Evolutionary conservation across 2,329 filamentous ascomycete genomes (phyloP).

Genomic region (Colletotrichum acutatum): DNA sequence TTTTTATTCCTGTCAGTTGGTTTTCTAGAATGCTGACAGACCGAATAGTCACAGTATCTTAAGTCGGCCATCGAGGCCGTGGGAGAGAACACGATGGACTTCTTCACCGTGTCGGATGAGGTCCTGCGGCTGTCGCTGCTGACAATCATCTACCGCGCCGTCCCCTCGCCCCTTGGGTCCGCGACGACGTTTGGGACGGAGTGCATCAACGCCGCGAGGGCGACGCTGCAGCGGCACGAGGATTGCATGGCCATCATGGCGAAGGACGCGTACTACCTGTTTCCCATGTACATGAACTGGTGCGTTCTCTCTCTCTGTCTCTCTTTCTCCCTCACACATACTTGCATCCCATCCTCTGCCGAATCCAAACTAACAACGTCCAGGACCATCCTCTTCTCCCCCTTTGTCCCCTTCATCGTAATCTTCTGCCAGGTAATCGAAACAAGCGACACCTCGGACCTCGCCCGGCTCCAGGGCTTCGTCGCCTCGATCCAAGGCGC

Average conservation of each 20-base stretch:
- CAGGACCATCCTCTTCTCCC: slow-evolving; percentile 60
- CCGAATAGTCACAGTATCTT: slow-evolving; percentile 33
- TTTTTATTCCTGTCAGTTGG: no score
- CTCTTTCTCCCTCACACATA: no score
- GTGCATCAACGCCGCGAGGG: slow-evolving; percentile 54
- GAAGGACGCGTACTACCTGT: slow-evolving; percentile 49
- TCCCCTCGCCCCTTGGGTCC: slow-evolving; percentile 42
- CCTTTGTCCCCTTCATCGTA: slow-evolving; percentile 64
- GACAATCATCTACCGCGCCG: slow-evolving; percentile 55
- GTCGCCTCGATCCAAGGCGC: slow-evolving; percentile 61
- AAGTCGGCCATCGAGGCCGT: slow-evolving; percentile 27
- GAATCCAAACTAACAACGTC: not conserved
- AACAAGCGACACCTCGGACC: slow-evolving; percentile 53
- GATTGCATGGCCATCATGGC: slow-evolving; percentile 53
- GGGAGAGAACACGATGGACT: slow-evolving; percentile 46
- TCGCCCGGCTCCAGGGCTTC: slow-evolving; percentile 60
- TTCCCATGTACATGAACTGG: slow-evolving; percentile 55
- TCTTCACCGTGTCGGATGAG: slow-evolving; percentile 51
- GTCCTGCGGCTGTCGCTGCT: slow-evolving; percentile 55
- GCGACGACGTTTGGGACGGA: slow-evolving; percentile 52
- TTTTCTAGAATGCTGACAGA: not conserved
- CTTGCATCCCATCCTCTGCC: not conserved
- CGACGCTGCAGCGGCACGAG: slow-evolving; percentile 52
- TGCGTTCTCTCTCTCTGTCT: slow-evolving; percentile 44
- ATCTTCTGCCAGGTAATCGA: slow-evolving; percentile 63